These are phyloP conservation scores for Vararia minispora DNA, from an alignment of 768 basidiomycete genomes.

Conservation along the genomic window DNA sequence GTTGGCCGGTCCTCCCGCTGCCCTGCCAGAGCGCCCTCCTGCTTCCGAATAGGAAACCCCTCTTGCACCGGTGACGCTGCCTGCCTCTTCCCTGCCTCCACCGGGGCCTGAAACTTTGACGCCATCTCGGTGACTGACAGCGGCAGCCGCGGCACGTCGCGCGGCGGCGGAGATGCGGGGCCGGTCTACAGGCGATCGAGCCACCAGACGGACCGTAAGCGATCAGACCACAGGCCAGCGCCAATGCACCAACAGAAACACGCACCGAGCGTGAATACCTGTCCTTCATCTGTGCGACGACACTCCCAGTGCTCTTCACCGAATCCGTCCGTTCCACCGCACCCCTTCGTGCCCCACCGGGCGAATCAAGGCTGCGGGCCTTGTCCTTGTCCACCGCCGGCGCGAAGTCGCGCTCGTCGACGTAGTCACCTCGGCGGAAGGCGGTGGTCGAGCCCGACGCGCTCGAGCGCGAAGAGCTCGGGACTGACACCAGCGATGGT, in stretches of 20 bases:
- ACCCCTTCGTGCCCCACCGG: constrained; percentile 1
- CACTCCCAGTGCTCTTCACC: constrained; percentile 38
- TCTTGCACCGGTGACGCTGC: constrained; percentile 24
- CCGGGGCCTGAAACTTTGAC: constrained; percentile 42
- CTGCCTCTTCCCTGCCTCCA: constrained; percentile 20
- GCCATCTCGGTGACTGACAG: constrained; percentile 55
- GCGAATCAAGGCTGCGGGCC: constrained; percentile 8
- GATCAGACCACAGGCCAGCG: background rate
- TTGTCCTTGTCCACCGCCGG: constrained; percentile 20
- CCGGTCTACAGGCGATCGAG: constrained; percentile 28
- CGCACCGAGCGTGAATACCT: constrained; percentile 49
- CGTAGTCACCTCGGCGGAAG: constrained; percentile 13
- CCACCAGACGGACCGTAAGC: background rate
- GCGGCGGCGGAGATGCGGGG: constrained; percentile 40
- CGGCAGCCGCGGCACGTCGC: constrained; percentile 53
- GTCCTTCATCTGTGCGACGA: constrained; percentile 61
- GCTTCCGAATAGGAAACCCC: constrained; percentile 4
- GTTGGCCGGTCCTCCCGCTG: too few relatives aligned
- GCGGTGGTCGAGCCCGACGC: constrained; percentile 1
- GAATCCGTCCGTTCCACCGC: constrained; percentile 42
- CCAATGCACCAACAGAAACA: constrained; percentile 4
- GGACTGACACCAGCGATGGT: too few relatives aligned
- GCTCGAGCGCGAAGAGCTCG: constrained; percentile 4
- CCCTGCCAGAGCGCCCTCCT: constrained; percentile 1
- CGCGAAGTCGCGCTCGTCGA: constrained; percentile 19